Evolutionary conservation across 371 early-diverging fungal species (phyloP), one percentile per base, ranked within the genome.

Genomic region (Mucor circinelloides): DNA sequence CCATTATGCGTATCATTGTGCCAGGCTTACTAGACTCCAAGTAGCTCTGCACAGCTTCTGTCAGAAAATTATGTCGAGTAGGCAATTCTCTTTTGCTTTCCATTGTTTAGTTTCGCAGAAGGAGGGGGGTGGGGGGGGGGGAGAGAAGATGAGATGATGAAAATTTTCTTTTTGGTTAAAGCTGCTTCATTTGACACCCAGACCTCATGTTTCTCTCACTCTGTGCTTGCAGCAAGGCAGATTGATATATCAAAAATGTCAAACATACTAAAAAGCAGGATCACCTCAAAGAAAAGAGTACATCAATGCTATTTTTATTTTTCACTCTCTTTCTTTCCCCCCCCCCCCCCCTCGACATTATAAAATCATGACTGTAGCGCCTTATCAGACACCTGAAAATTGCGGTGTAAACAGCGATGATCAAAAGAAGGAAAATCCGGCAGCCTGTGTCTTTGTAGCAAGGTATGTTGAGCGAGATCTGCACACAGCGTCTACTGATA

Each of bases 381-480:
- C 50, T 8, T 50, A 23, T 23, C 21, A 50, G 50, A 21, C 25
- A 50, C 23, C 25, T 10, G 50, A 25, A 9, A 50, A 50, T 19
- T 19, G 21, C 21, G n/a, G 9, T 9, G 1, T 48, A 6, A 48
- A 19, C 10, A 23, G 21, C 21, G 48, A 48, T 25, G 25, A 23
- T 4, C 64, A 64, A 25, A 66, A 52, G 31, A 78, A 70, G 60
- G 79, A 76, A 17, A 73, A 73, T 27, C 86, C 88, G 6, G 78
- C 75, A 13, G 85, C 82, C 3, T 87, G 86, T 60, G 69, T 85
- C 31, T 87, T 87, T 78, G 87, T 87, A 13, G 87, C 86, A 64
- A 85, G 84, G 84, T 79, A 68, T n/a, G 12, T 19, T 30, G 23
- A 4, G 12, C 23, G 25, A 17, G 6, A 36, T 30, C 1, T 23